Base-by-base conservation (phyloP, 306 rosid genomes). In the Myrica gale region DNA sequence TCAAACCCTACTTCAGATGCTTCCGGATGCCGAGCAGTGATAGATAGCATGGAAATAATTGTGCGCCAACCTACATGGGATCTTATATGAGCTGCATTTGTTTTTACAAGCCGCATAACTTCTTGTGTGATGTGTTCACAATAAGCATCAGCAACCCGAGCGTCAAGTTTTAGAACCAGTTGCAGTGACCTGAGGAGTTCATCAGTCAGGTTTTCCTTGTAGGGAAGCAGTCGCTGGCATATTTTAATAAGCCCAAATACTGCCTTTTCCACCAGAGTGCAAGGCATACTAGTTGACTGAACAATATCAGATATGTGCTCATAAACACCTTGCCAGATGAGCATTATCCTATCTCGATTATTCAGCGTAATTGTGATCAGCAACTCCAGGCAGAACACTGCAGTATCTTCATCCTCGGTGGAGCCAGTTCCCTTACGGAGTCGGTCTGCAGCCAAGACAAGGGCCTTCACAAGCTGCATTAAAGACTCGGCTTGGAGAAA, bases 51-150 rank as follows among this genome's bases (percentile, higher is more conserved):
- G 71, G 97, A 90, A 51, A 96, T 83, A 71, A 96, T 92, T 68
- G 97, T 89, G n/a, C 98, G 97, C 99, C 99, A 96, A 61, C 99
- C 99, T 55, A 83, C 69, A 72, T 87, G 96, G 20, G 98, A 92
- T 87, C 97, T 84, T 79, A 96, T 96, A 80, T 96, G 98, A 82
- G 98, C 80, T 69, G 99, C 96, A 87, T 96, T 96, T 80, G 90
- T 89, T 89, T 92, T 96, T 76, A 96, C 97, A 79, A 96, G 97
- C 74, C 96, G 97, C 73, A 89, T 83, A 75, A 92, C 93, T 90
- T 96, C 99, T 81, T 90, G 99, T 37, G 99, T 90, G 60, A 92
- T 96, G 79, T 96, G 99, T 74, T 96, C 99, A 80, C 98, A 92
- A 81, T 92, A 96, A 63, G 99, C 98, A 79, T 96, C 98, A 5